Base-by-base conservation (phyloP, 495 filamentous ascomycete species). In the Penicillium tannophilum region DNA sequence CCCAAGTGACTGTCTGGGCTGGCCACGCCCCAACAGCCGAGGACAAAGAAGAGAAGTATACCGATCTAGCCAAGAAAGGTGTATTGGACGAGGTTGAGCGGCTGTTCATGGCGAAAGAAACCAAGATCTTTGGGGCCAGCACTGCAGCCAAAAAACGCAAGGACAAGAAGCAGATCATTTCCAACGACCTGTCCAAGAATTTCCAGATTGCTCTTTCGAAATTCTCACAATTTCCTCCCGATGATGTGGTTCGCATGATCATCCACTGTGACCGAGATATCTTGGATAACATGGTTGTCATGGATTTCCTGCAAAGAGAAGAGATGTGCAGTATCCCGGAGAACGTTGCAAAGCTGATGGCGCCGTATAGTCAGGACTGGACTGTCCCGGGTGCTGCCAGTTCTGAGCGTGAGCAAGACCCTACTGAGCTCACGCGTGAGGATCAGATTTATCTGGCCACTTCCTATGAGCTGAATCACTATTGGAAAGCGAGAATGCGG, bases 141-240 rank as follows among this genome's bases (percentile, higher is more conserved):
- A 79, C 80, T 43, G 72, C 76, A 47, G 73, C 72, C 6, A 80
- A 84, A 62, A 87, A 90, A 72, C 92, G 91, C 67, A 87, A 89
- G 55, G 93, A 97, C 70, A 98, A 97, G 84, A 98, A 98, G 75
- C 92, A 97, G 65, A 86, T 98, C 72, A 95, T 98, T 66, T 91
- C 89, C 24, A 91, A 88, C 63, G 92, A 97, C 72, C 76, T 98
- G 55, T 90, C 90, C 52, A 94, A 94, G 74, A 90, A 85, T 30
- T 95, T 96, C 77, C 88, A 97, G 77, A 98, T 98, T 65, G 86
- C 93, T 3, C 79, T 98, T 67, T 81, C 94, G 56, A 98, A 97
- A 64, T 93, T 92, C 72, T 92, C 91, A 14, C 83, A 89, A 55
- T 80, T 83, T 41, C 85, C 92, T 36, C 86, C 87, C 36, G 91